phyloP scores from a whole-genome alignment of 768 basidiomycete genomes.

The Leccinum ochraceum region DNA sequence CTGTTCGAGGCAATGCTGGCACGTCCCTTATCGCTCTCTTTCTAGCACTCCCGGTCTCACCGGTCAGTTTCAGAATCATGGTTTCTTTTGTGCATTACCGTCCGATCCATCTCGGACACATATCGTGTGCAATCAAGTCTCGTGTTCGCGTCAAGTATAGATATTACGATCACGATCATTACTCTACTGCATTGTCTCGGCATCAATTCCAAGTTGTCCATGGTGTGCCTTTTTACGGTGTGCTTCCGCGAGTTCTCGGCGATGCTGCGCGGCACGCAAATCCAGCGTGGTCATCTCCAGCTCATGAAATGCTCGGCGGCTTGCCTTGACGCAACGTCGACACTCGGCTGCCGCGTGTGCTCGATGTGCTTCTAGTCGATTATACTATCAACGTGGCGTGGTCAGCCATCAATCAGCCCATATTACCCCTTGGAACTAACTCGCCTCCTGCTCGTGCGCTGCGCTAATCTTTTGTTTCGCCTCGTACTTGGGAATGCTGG shows the following conservation, averaged over 20 bases:
- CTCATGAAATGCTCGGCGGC: constrained; percentile 58
- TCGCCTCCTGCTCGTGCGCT: constrained; percentile 29
- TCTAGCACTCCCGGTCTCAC: constrained; percentile 9
- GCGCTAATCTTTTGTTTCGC: constrained; percentile 30
- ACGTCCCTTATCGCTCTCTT: constrained; percentile 12
- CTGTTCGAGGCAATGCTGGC: constrained; percentile 78
- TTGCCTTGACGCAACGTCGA: constrained; percentile 38
- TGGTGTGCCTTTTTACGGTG: constrained; percentile 63
- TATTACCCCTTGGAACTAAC: constrained; percentile 5
- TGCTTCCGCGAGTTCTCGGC: constrained; percentile 55
- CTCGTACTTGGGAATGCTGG: constrained; percentile 34
- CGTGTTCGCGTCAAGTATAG: constrained; percentile 34
- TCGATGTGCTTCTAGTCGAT: constrained; percentile 41
- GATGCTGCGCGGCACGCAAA: constrained; percentile 54
- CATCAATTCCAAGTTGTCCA: constrained; percentile 64
- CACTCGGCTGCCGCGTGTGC: constrained; percentile 42
- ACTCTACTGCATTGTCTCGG: constrained; percentile 23
- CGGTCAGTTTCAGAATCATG: constrained; percentile 46
- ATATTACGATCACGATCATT: constrained; percentile 30
- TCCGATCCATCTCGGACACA: constrained; percentile 65
- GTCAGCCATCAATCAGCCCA: constrained; percentile 9
- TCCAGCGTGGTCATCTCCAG: constrained; percentile 62
- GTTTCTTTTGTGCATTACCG: constrained; percentile 48
- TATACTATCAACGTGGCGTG: constrained; percentile 20
- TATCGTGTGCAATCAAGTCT: constrained; percentile 70